Evolutionary conservation across 2,329 filamentous ascomycete species (phyloP), one percentile per base, ranked within the genome.

Genomic region (Hymenoscyphus repandus): DNA sequence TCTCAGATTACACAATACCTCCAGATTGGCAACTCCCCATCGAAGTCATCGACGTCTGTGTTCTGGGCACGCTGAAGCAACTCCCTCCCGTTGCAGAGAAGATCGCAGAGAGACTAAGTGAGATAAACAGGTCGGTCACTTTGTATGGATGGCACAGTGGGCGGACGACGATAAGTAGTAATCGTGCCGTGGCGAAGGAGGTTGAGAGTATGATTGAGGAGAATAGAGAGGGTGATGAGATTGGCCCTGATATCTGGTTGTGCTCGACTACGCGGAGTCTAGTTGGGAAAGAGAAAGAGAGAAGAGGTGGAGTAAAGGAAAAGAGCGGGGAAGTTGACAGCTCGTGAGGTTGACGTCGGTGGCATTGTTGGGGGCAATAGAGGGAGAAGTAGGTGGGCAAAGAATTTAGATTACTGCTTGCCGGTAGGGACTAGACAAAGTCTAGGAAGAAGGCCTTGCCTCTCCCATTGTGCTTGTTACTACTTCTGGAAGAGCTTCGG

Each of bases 51-150:
- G 70, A 75, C 38, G 70, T 79, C 12, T 66, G 74, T 9, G 60
- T 73, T 11, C 63, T 62, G 13, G 27, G 47, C 36, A 43, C 65
- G n/a, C 63, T 71, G 22, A 59, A 63, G 11, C 65, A 57, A 11
- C 67, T 82, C 6, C 78, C 77, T 18, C 54, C 63, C 1, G 70
- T 78, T 11, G 68, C 68, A 17, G 53, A 66, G 12, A 70, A 70
- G 49, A 70, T 83, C 10, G 34, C 67, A 1, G 58, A 70, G 10
- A 69, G 73, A 5, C 68, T 87, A 46, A 79, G 75, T 1, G 68
- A 72, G 13, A 80, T 88, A 55, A 88, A 88, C 60, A 66, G 71
- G 45, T 82, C 80, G n/a, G 83, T 87, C 3, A 86, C 88, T 62
- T 69, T 86, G 45, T 82, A 82, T 61, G 84, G 83, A 11, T 88